Percentiles rank a stretch among this genome's conserved stretches.
Conservation (phyloP, 78 protist species). For the Dictyostelium purpureum region DNA sequence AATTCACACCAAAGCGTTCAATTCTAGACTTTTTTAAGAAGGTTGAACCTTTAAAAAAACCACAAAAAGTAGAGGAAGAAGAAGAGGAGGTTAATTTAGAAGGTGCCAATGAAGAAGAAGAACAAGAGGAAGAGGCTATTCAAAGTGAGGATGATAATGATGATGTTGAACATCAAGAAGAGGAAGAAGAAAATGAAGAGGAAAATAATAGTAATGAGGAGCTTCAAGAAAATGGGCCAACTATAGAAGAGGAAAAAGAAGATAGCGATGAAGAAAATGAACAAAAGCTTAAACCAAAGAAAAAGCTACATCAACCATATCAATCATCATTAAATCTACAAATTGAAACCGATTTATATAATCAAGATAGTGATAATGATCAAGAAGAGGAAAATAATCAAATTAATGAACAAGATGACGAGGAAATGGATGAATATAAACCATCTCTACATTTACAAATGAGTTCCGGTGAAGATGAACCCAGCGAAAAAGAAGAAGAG, state of each 20-base stretch:
- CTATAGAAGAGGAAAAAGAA: neutral
- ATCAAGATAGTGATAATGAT: neutral
- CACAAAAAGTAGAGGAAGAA: neutral
- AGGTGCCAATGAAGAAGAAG: neutral
- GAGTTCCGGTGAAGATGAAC: neutral
- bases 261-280: neutral
- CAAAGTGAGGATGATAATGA: constrained; percentile 5
- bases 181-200: neutral
- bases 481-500: neutral
- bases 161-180: neutral
- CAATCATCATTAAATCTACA: neutral
- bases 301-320: neutral
- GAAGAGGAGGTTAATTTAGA: neutral
- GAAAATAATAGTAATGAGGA: neutral
- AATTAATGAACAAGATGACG: neutral
- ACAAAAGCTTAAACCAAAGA: neutral
- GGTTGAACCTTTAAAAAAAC: constrained; percentile 15
- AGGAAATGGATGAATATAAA: neutral
- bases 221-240: no score
- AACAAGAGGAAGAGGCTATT: neutral
- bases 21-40: constrained; percentile 23
- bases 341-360: neutral
- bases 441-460: neutral
- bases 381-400: constrained; percentile 13
- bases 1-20: constrained; percentile 20